Evolutionary conservation across 1,139 yeast species (phyloP).

Genomic region (Blastobotrys serpentis): DNA sequence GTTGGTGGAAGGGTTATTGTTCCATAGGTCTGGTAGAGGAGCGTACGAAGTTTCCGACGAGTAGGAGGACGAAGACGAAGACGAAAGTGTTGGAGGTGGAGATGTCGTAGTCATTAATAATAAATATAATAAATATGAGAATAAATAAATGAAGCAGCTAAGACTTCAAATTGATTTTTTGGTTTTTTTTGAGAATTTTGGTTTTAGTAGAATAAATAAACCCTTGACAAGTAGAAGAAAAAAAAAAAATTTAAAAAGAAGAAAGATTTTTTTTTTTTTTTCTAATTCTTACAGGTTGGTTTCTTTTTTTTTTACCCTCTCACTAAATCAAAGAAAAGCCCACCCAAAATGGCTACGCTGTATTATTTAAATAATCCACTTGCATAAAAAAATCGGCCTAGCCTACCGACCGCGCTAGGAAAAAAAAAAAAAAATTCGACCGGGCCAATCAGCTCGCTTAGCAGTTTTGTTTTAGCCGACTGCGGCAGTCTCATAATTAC

Average conservation of each 20-base stretch:
- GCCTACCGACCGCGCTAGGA: constrained; percentile 7
- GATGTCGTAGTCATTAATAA: constrained; percentile 23
- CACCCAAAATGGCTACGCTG: constrained; percentile 4
- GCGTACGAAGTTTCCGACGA: constrained; percentile 24
- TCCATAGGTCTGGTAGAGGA: constrained; percentile 35
- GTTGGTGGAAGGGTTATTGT: constrained; percentile 29
- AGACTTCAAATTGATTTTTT: constrained; percentile 6
- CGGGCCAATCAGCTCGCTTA: constrained; percentile 11
- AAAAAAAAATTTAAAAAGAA: no score
- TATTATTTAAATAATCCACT: constrained; percentile 1
- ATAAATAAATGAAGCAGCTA: constrained; percentile 7
- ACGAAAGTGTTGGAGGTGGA: constrained; percentile 18
- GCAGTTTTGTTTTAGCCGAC: constrained; percentile 9
- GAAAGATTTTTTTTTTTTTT: no score
- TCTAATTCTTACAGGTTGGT: no score
- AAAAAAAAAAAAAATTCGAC: not conserved
- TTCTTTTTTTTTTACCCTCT: not conserved
- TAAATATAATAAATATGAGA: constrained; percentile 13
- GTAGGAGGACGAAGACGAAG: constrained; percentile 16
- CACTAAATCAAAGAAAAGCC: not conserved
- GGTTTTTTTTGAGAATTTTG: not conserved
- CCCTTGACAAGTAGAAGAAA: not conserved
- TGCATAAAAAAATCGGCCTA: not conserved
- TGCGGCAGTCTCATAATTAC: no score
- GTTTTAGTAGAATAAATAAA: not conserved